Evolutionary conservation across 805 yeast genomes (phyloP).

Genomic region (Saccharomycopsis sp.): DNA sequence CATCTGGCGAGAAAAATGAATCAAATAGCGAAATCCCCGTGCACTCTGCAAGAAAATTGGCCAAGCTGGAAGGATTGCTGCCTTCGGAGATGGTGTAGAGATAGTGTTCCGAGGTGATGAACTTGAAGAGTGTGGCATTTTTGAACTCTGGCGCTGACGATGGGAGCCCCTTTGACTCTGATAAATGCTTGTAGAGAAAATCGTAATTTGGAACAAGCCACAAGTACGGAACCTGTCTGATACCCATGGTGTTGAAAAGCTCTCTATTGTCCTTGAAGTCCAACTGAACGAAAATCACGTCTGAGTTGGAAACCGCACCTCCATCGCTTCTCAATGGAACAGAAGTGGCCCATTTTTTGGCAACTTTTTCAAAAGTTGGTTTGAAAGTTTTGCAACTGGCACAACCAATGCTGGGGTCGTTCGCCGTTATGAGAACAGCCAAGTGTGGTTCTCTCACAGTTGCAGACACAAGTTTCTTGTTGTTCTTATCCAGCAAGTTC

Average conservation of each 20-base stretch:
- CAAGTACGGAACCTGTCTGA: slow-evolving; percentile 53
- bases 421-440: slow-evolving; percentile 15
- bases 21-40: too few species aligned
- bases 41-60: slow-evolving; percentile 44
- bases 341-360: slow-evolving; percentile 1
- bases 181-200: neutral
- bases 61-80: slow-evolving; percentile 37
- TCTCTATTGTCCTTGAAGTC: slow-evolving; percentile 41
- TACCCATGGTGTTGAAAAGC: slow-evolving; percentile 33
- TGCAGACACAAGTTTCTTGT: slow-evolving; percentile 2
- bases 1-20: too few species aligned
- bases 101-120: slow-evolving; percentile 26
- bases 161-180: neutral
- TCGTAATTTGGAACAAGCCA: slow-evolving; percentile 49
- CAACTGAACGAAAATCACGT: slow-evolving; percentile 39
- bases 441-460: slow-evolving; percentile 10
- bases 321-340: neutral
- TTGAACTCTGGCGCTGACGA: slow-evolving; percentile 1
- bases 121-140: slow-evolving; percentile 2
- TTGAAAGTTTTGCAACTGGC: slow-evolving; percentile 12
- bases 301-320: slow-evolving; percentile 23
- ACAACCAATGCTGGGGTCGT: slow-evolving; percentile 10
- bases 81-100: slow-evolving; percentile 27
- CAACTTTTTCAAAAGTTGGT: slow-evolving; percentile 13
- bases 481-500: slow-evolving; percentile 8